Evolutionary conservation across 208 protist species (phyloP), one percentile per base, ranked within the genome.

Genomic region (Leishmania guyanensis): DNA sequence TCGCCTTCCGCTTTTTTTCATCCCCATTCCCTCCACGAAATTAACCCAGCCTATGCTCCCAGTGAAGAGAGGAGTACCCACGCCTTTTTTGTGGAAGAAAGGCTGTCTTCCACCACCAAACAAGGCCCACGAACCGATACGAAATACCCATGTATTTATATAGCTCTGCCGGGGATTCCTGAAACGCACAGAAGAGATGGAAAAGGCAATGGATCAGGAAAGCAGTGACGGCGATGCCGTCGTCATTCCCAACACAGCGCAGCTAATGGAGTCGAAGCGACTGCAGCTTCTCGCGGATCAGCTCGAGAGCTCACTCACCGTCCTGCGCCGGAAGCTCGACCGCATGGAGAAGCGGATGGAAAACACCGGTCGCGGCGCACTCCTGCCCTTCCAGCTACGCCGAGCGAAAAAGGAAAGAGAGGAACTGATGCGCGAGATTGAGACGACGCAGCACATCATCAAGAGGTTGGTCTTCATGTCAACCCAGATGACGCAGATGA

Each of bases 311-410:
- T 94, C 93, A 14, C 83, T 94, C 46, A 60, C 75, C 4, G 77
- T 86, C 10, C 88, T 97, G n/a, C 85, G 85, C 50, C 54, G 74
- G 10, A 88, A 89, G n/a, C 78, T 96, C 20, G 84, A 80, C 0
- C 50, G 81, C 26, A 80, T 94, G 84, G 83, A 96, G 85, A 69
- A 88, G 68, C 85, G 89, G 43, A 77, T 89, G 76, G 70, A 85
- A 16, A 69, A 75, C 26, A 83, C 64, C 65, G 79, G 79, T 1
- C 70, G 76, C 12, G 77, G 79, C 14, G 79, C 90, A 2, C 81
- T 92, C 68, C 82, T 92, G 78, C 89, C 89, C 17, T 93, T 91
- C 72, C 89, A 95, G 80, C 82, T 90, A 0, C 88, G 89, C 6
- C 89, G 90, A 22, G 90, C 92, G 10, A 65, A 89, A 79, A 77